Evolutionary conservation across 805 yeast species (phyloP).

Genomic region (Pichia exigua): DNA sequence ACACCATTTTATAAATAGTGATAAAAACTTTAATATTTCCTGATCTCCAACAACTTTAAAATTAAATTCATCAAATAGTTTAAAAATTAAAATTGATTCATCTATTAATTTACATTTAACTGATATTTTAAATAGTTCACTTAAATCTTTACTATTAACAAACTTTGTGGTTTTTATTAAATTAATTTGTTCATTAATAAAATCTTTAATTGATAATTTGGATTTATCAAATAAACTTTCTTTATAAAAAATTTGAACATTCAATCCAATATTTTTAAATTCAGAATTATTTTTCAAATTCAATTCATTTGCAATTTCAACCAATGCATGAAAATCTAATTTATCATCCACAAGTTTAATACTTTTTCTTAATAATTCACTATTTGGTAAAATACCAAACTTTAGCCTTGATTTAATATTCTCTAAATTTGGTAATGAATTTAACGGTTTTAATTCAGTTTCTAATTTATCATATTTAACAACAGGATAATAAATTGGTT

Average conservation of each 20-base stretch:
- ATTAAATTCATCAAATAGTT: not conserved
- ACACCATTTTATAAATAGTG: conserved; percentile 12
- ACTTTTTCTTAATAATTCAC: conserved; percentile 13
- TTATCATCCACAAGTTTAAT: conserved; percentile 12
- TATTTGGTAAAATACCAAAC: conserved; percentile 21
- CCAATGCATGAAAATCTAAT: conserved; percentile 10
- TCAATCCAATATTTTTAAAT: conserved; percentile 10
- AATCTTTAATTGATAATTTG: conserved; percentile 5
- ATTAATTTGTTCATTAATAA: conserved; percentile 4
- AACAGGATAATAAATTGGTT: conserved; percentile 8
- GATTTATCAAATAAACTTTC: conserved; percentile 11
- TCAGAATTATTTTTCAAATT: not conserved
- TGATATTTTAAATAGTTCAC: conserved; percentile 9
- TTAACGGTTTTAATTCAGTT: conserved; percentile 5
- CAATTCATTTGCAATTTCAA: conserved; percentile 7
- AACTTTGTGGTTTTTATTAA: not conserved
- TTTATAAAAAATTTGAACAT: conserved; percentile 18
- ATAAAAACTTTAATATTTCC: conserved; percentile 8
- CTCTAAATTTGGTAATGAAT: conserved; percentile 12
- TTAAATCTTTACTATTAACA: conserved; percentile 8
- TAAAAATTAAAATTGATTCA: conserved; percentile 1
- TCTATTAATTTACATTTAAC: conserved; percentile 7
- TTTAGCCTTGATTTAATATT: conserved; percentile 19
- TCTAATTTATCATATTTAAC: conserved; percentile 5
- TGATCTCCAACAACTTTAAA: conserved; percentile 9